Base-by-base conservation (phyloP, 768 basidiomycete genomes). In the Russula earlei region DNA sequence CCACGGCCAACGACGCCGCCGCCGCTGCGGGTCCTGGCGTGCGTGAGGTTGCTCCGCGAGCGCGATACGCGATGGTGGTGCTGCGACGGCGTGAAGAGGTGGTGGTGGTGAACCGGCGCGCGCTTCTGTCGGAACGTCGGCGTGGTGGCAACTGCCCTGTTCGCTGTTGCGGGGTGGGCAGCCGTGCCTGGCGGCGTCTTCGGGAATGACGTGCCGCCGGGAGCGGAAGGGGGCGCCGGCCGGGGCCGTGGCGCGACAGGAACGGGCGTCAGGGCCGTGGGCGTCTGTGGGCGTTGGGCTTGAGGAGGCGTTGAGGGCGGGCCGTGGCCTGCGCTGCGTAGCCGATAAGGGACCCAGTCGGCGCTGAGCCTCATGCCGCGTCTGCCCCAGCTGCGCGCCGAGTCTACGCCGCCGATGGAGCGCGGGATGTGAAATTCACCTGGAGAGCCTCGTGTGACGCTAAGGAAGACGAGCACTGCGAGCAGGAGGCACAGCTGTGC, bases 401-500 rank as follows among this genome's bases (percentile, higher is more conserved):
- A 70, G 29, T 70, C 53, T 7, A 60, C 54, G 29, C 57, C 54
- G 19, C 36, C 33, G 49, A 11, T 49, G 45, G 31, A n/a, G 11
- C 56, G 40, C 2, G 52, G 51, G 6, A 56, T 42, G 5, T 65
- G 58, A 31, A 62, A 56, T 52, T 71, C 71, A 20, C 66, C 66
- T n/a, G 64, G 66, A 1, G 82, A 86, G 7, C 90, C 89, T 5
- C 91, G 80, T 4, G 91, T 93, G 49, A 95, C 75, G 17, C 85
- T 81, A 70, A 95, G 87, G 67, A 96, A 92, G 12, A 92, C 74
- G 19, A 95, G 77, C 10, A 96, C 85, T 0, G 85, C 80, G 3
- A 96, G 75, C 5, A 95, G 75, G 6, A 94, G 76, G 66, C 86
- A 83, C 0, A 97, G 77, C 64, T 98, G 94, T 0, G 87, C 87